Conservation (phyloP, 352 stramenopile species). For the Aphanomyces invadans region DNA sequence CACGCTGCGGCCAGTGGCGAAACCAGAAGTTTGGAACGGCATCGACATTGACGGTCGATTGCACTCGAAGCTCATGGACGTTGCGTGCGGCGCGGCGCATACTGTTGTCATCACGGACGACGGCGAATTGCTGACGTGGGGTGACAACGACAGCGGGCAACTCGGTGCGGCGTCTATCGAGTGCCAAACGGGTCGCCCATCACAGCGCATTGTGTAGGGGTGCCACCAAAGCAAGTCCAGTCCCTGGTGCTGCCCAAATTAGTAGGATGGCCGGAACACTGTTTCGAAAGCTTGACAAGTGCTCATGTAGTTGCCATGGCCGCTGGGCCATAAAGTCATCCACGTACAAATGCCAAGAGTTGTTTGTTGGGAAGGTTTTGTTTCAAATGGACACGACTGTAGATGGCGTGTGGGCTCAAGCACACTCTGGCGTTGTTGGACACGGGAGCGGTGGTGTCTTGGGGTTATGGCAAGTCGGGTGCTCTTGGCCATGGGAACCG, state of each 20-base stretch:
- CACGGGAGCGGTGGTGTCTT: constrained; percentile 59
- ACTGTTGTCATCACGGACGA: constrained; percentile 58
- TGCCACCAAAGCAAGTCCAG: background rate
- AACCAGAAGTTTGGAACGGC: constrained; percentile 9
- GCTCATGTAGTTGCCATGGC: background rate
- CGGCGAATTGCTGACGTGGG: constrained; percentile 67
- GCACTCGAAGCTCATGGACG: constrained; percentile 32
- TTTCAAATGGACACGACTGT: no score
- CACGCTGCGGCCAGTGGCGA: background rate
- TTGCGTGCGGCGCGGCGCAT: constrained; percentile 54
- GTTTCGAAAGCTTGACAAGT: background rate
- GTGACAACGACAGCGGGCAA: constrained; percentile 38
- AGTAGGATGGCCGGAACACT: background rate
- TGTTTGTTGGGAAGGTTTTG: no score
- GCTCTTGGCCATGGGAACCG: constrained; percentile 48
- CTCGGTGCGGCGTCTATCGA: constrained; percentile 30
- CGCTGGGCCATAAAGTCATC: background rate
- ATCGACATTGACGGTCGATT: constrained; percentile 1
- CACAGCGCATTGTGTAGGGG: background rate
- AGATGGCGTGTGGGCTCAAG: constrained; percentile 49
- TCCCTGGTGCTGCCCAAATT: background rate
- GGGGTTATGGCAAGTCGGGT: constrained; percentile 46
- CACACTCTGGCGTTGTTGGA: constrained; percentile 56
- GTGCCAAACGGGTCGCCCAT: background rate
- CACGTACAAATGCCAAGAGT: constrained; percentile 31